phyloP scores from a whole-genome alignment of 2,329 filamentous ascomycete species.

The Colletotrichum sp. region DNA sequence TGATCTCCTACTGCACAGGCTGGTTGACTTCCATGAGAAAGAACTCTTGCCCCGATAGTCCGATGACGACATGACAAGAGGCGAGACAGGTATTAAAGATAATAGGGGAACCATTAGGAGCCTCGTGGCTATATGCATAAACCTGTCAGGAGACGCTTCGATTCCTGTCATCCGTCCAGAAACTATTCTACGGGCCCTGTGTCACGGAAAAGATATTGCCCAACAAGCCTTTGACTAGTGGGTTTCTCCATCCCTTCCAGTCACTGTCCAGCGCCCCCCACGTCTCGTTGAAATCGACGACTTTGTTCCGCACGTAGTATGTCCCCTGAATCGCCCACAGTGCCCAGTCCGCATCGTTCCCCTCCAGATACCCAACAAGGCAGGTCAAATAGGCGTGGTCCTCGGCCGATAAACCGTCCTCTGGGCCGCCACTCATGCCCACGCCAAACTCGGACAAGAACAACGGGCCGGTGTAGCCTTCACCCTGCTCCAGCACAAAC shows the following conservation, averaged over 20 bases:
- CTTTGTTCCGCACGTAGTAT: slow-evolving; percentile 60
- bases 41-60: background rate
- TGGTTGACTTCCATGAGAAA: background rate
- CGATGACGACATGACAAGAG: background rate
- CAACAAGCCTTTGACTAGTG: slow-evolving; percentile 36
- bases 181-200: slow-evolving; percentile 33
- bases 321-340: slow-evolving; percentile 64
- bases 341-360: slow-evolving; percentile 64
- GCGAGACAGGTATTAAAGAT: background rate
- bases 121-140: background rate
- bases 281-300: slow-evolving; percentile 55
- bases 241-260: slow-evolving; percentile 44
- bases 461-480: slow-evolving; percentile 57
- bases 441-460: slow-evolving; percentile 66
- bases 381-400: slow-evolving; percentile 57
- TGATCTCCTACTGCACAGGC: background rate
- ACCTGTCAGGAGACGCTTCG: background rate
- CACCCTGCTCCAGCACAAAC: slow-evolving; percentile 54
- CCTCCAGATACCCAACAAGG: slow-evolving; percentile 54
- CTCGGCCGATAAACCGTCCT: slow-evolving; percentile 45
- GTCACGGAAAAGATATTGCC: slow-evolving; percentile 43
- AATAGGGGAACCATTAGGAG: background rate
- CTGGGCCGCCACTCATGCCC: slow-evolving; percentile 46
- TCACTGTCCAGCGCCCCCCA: slow-evolving; percentile 54
- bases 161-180: background rate